Evolutionary conservation across 2,329 filamentous ascomycete species (phyloP).

Genomic region (Trichoderma cornu-damae): DNA sequence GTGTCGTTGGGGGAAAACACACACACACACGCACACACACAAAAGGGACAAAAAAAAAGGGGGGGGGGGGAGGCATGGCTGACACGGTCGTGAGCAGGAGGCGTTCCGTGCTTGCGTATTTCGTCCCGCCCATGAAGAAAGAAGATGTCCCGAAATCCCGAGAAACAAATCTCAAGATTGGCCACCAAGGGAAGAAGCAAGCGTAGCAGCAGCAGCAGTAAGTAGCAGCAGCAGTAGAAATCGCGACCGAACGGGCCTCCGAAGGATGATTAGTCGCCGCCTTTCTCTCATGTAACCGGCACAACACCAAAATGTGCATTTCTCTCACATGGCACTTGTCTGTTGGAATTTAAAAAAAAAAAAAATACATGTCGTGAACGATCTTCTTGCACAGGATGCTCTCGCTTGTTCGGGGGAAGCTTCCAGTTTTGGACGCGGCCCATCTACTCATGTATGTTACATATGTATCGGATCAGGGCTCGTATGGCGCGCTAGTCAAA

Average conservation of each 20-base stretch:
- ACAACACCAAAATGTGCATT: too few relatives aligned
- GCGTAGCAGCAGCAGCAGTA: too few relatives aligned
- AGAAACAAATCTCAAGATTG: too few relatives aligned
- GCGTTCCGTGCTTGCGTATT: neutral
- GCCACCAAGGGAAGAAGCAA: too few relatives aligned
- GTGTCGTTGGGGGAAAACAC: too few relatives aligned
- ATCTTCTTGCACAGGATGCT: neutral
- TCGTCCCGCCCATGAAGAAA: neutral
- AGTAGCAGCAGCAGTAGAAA: too few relatives aligned
- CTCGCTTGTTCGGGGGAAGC: slow-evolving; percentile 8
- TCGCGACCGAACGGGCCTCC: too few relatives aligned
- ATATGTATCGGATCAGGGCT: slow-evolving; percentile 1
- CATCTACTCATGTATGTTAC: too few relatives aligned
- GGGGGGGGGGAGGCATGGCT: neutral
- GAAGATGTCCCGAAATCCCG: neutral
- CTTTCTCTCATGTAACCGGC: neutral
- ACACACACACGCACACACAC: too few relatives aligned
- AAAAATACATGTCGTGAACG: slow-evolving; percentile 4
- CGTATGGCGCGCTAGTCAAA: neutral
- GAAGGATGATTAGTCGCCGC: too few relatives aligned
- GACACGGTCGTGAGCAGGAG: neutral
- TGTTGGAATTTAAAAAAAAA: too few relatives aligned
- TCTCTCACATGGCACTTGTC: too few relatives aligned
- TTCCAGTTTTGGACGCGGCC: slow-evolving; percentile 12
- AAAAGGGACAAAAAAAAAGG: neutral